These are phyloP conservation scores for Amanita subjunquillea DNA, from an alignment of 768 basidiomycete species.

Conservation along the genomic window DNA sequence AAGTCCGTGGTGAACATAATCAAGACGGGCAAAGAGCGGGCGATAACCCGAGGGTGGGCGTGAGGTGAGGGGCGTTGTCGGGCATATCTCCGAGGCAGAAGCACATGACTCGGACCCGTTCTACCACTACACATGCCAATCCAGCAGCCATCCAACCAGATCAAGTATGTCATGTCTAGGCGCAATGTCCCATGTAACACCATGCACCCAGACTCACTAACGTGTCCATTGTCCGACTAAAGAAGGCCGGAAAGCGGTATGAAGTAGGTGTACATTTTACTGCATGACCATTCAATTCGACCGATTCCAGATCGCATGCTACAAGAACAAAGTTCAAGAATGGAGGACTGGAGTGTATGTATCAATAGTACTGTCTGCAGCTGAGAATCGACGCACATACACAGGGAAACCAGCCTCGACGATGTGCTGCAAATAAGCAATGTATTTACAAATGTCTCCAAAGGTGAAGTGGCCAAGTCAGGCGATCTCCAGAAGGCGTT, in stretches of 20 bases:
- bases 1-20: too few species aligned
- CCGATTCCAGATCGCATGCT: slow-evolving; percentile 73
- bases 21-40: too few species aligned
- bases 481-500: slow-evolving; percentile 92
- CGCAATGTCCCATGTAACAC: background rate
- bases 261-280: slow-evolving; percentile 44
- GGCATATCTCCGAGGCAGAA: too few species aligned
- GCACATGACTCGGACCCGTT: background rate
- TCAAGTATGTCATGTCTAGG: slow-evolving; percentile 43
- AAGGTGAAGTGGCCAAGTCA: slow-evolving; percentile 85
- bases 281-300: slow-evolving; percentile 2
- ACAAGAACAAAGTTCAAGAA: slow-evolving; percentile 99
- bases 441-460: slow-evolving; percentile 93
- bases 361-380: background rate
- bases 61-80: too few species aligned
- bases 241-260: slow-evolving; percentile 96
- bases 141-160: slow-evolving; percentile 83
- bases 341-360: slow-evolving; percentile 86
- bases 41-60: too few species aligned
- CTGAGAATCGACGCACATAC: background rate
- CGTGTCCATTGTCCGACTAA: slow-evolving; percentile 90
- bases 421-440: slow-evolving; percentile 96
- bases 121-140: slow-evolving; percentile 34
- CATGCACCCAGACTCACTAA: slow-evolving; percentile 70
- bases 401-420: slow-evolving; percentile 83